These are phyloP conservation scores for Leccinum uliginosum DNA, from an alignment of 768 basidiomycete genomes.

Conservation along the genomic window DNA sequence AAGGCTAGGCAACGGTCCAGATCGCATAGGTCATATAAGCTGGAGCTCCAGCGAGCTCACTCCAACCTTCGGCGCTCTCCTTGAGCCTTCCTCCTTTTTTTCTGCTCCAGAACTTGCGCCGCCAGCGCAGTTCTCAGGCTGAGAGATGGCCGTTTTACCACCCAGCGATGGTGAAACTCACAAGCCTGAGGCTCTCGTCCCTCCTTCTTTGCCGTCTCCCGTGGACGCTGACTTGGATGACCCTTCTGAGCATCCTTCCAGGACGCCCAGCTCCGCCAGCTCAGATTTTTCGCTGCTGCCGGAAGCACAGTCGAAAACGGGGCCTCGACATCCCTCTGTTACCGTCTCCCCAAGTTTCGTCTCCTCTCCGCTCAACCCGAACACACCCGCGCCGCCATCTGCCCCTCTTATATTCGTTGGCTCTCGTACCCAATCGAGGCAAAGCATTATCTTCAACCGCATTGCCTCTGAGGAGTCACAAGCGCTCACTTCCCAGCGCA, in stretches of 20 bases:
- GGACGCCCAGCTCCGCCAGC: slow-evolving; percentile 25
- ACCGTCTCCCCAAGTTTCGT: slow-evolving; percentile 32
- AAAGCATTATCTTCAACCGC: slow-evolving; percentile 39
- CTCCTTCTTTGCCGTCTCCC: neutral
- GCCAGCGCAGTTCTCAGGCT: neutral
- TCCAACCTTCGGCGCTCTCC: neutral
- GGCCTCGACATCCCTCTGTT: slow-evolving; percentile 23
- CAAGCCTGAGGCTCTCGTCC: slow-evolving; percentile 29
- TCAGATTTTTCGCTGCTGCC: slow-evolving; percentile 30
- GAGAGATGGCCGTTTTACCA: slow-evolving; percentile 38
- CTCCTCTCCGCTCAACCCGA: slow-evolving; percentile 53
- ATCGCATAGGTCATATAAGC: neutral
- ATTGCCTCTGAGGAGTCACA: slow-evolving; percentile 43
- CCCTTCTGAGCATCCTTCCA: slow-evolving; percentile 3
- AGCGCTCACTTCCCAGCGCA: slow-evolving; percentile 31
- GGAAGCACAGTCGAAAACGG: slow-evolving; percentile 5
- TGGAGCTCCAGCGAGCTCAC: neutral
- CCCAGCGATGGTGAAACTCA: neutral
- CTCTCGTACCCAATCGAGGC: slow-evolving; percentile 37
- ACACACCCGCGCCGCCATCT: slow-evolving; percentile 17
- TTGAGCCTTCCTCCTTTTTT: neutral
- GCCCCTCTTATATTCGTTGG: slow-evolving; percentile 17
- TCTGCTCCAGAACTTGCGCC: slow-evolving; percentile 2
- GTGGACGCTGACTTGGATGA: slow-evolving; percentile 8
- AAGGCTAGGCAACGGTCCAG: neutral